Conservation (phyloP, 768 basidiomycete genomes). For the Suillus luteus region DNA sequence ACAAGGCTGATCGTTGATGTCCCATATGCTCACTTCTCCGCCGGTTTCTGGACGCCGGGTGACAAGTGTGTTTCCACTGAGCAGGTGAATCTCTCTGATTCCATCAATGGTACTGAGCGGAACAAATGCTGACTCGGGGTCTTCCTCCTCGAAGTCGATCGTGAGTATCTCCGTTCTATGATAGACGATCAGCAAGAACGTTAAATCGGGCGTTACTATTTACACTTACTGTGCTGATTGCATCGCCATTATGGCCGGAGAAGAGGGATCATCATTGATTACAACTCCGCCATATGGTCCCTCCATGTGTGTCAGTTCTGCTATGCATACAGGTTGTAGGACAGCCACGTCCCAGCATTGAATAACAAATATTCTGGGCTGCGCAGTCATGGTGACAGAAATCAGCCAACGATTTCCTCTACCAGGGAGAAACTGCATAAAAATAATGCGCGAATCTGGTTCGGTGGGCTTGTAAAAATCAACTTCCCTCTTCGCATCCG, state of each 20-base stretch:
- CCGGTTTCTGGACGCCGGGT: slow-evolving; percentile 33
- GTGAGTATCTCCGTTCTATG: slow-evolving; percentile 45
- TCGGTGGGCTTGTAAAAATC: slow-evolving; percentile 27
- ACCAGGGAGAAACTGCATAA: slow-evolving; percentile 50
- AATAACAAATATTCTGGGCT: slow-evolving; percentile 36
- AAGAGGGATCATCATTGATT: slow-evolving; percentile 43
- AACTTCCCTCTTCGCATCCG: slow-evolving; percentile 31
- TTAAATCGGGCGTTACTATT: neutral
- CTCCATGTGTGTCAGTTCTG: slow-evolving; percentile 36
- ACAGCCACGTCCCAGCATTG: slow-evolving; percentile 59
- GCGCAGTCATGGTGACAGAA: slow-evolving; percentile 38
- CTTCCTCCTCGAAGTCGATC: slow-evolving; percentile 38
- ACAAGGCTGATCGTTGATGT: slow-evolving; percentile 31
- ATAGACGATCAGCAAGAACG: neutral
- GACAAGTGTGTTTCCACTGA: slow-evolving; percentile 41
- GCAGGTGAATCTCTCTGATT: slow-evolving; percentile 36
- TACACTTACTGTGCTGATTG: slow-evolving; percentile 42
- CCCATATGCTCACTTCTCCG: slow-evolving; percentile 39
- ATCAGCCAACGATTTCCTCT: slow-evolving; percentile 47
- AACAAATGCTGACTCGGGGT: slow-evolving; percentile 41
- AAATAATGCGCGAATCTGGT: slow-evolving; percentile 39
- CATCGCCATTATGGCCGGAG: slow-evolving; percentile 43
- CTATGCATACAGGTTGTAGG: slow-evolving; percentile 42
- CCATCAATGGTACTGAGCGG: slow-evolving; percentile 35
- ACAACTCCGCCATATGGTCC: slow-evolving; percentile 44